Base-by-base conservation (phyloP, 2,329 filamentous ascomycete genomes). In the Fusarium compactum region DNA sequence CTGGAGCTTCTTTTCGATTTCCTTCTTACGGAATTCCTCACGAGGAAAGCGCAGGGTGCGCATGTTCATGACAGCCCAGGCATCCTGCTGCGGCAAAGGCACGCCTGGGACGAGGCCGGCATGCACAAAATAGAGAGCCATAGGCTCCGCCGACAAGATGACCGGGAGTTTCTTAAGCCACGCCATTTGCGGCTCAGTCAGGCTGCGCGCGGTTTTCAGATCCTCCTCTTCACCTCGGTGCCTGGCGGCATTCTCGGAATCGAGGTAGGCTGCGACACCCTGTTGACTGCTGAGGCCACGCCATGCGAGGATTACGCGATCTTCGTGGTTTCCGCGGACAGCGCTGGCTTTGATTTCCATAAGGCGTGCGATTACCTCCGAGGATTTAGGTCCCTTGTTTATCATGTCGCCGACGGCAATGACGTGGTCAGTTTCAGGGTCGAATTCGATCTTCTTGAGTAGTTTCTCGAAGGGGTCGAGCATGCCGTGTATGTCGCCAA, bases 401-500 rank as follows among this genome's bases (percentile, higher is more conserved):
- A 98, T 86, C 78, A 95, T 86, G 79, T 97, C 93, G 50, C 94
- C 94, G 1, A 89, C 86, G 47, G 95, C 85, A 22, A 97, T 84
- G 41, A 97, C 81, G 76, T 95, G 92, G 78, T 97, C 95, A 4
- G 29, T 71, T 16, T 62, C 56, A 3, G 58, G 34, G 63, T 91
- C 79, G 79, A 93, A 95, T 18, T 84, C 78, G 24, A 92, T 82
- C 75, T 93, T 90, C 8, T 86, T 78, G 27, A 98, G 85, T 15
- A 98, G 85, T 18, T 84, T 77, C 78, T 85, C 81, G 77, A 93
- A 85, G 66, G 94, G 87, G 15, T 86, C 78, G 72, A 89, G 89
- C 83, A 96, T 96, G 51, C 96, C 96, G 82, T 98, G 95, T 16
- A 98, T 93, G 81, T 99, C 96, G 58, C 96, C 95, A 34, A 98